phyloP scores from a whole-genome alignment of 805 yeast species.

The Scheffersomyces amazonensis region DNA sequence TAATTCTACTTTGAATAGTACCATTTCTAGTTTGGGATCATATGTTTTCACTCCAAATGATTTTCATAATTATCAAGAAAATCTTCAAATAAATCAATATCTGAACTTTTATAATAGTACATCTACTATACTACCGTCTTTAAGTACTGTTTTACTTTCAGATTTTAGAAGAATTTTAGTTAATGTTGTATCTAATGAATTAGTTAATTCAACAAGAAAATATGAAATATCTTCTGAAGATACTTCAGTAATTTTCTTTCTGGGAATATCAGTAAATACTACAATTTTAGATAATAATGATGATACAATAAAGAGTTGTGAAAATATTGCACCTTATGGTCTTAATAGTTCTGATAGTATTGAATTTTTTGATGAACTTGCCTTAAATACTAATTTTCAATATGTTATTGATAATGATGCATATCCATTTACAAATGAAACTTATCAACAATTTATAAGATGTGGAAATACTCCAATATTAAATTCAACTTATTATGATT shows the following conservation, averaged over 20 bases:
- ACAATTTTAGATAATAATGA: background rate
- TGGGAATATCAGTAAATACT: slow-evolving; percentile 2
- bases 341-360: background rate
- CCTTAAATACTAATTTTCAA: slow-evolving; percentile 21
- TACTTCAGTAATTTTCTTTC: slow-evolving; percentile 8
- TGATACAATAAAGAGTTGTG: slow-evolving; percentile 1
- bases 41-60: slow-evolving; percentile 27
- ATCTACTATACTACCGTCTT: slow-evolving; percentile 21
- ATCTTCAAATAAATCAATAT: background rate
- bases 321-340: background rate
- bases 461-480: slow-evolving; percentile 72
- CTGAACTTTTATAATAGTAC: slow-evolving; percentile 20
- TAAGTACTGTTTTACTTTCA: slow-evolving; percentile 20
- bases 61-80: slow-evolving; percentile 9
- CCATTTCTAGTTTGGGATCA: slow-evolving; percentile 14
- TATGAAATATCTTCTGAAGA: slow-evolving; percentile 25
- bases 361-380: slow-evolving; percentile 9
- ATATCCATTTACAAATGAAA: slow-evolving; percentile 32
- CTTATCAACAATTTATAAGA: slow-evolving; percentile 37
- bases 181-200: slow-evolving; percentile 19
- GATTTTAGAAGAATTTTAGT: slow-evolving; percentile 27
- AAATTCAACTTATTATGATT: slow-evolving; percentile 21
- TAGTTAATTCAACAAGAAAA: slow-evolving; percentile 11
- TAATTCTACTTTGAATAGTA: slow-evolving; percentile 26
- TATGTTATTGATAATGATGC: slow-evolving; percentile 31